Percentiles rank a stretch among this genome's conserved stretches.
Evolutionary conservation across 805 yeast species (phyloP).

Genomic region (Myxozyma geophila): DNA sequence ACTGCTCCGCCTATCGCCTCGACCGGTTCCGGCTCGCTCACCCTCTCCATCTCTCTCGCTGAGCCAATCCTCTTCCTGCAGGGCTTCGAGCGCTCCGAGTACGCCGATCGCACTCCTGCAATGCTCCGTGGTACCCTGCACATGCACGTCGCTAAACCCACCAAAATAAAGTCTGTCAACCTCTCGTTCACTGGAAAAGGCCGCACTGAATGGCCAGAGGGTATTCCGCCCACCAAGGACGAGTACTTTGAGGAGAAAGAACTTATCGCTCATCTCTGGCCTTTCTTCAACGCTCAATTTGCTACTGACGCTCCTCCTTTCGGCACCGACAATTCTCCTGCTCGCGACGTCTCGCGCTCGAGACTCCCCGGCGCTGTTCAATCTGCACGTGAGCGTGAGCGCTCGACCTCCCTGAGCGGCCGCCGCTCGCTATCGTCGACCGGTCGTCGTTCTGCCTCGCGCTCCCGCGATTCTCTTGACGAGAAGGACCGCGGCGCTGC

Average conservation of each 20-base stretch:
- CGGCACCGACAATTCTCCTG: constrained; percentile 48
- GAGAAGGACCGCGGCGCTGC: constrained; percentile 16
- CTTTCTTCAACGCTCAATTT: constrained; percentile 63
- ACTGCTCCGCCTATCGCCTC: constrained; percentile 36
- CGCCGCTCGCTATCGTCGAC: constrained; percentile 29
- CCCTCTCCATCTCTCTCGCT: constrained; percentile 72
- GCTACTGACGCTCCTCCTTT: constrained; percentile 48
- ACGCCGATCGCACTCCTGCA: constrained; percentile 70
- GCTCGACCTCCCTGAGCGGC: constrained; percentile 20
- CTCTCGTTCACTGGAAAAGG: constrained; percentile 69
- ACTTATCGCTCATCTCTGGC: constrained; percentile 85
- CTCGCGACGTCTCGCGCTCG: constrained; percentile 39
- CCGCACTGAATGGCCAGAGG: constrained; percentile 96
- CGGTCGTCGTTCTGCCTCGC: constrained; percentile 18
- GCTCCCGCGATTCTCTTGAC: constrained; percentile 26
- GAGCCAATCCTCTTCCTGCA: constrained; percentile 81
- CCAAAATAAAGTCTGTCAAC: constrained; percentile 66
- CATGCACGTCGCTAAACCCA: constrained; percentile 69
- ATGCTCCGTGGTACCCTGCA: constrained; percentile 79
- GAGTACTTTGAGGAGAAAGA: constrained; percentile 68
- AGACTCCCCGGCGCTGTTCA: constrained; percentile 21
- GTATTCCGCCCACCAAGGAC: constrained; percentile 82
- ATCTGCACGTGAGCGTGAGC: constrained; percentile 28
- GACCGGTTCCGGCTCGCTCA: constrained; percentile 55
- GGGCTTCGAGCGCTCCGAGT: constrained; percentile 75